phyloP scores from a whole-genome alignment of 2,329 filamentous ascomycete species.

The Ascochyta lentis region DNA sequence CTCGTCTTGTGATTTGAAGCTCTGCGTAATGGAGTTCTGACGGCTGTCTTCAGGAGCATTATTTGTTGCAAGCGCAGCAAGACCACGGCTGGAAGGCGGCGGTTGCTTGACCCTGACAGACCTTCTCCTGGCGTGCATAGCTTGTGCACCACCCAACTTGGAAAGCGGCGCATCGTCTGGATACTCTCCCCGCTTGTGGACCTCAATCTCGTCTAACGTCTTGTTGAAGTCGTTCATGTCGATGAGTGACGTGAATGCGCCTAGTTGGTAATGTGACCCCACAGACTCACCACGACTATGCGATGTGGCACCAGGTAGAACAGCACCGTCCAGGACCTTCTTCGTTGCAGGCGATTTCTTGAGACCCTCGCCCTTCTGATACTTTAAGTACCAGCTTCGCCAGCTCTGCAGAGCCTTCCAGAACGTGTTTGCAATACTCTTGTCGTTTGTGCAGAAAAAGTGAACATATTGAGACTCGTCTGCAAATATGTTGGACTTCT shows the following conservation, averaged over 20 bases:
- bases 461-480: constrained; percentile 87
- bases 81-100: constrained; percentile 42
- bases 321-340: constrained; percentile 25
- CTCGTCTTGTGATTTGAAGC: constrained; percentile 32
- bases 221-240: constrained; percentile 67
- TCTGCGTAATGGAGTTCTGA: constrained; percentile 32
- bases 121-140: constrained; percentile 45
- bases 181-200: constrained; percentile 32
- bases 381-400: constrained; percentile 91
- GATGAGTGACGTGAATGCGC: constrained; percentile 71
- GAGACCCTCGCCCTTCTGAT: constrained; percentile 67
- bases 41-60: constrained; percentile 24
- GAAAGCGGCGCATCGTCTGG: constrained; percentile 36
- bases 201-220: constrained; percentile 33
- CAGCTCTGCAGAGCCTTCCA: constrained; percentile 76
- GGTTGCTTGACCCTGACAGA: constrained; percentile 47
- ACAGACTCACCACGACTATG: constrained; percentile 47
- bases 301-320: constrained; percentile 22
- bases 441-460: constrained; percentile 85
- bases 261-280: constrained; percentile 66
- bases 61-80: constrained; percentile 26
- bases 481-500: constrained; percentile 84
- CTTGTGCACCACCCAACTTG: constrained; percentile 31
- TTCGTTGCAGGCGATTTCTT: constrained; percentile 45
- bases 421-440: constrained; percentile 70